Evolutionary conservation across 2,329 filamentous ascomycete species (phyloP).

Genomic region (Sarocladium brachiariae): DNA sequence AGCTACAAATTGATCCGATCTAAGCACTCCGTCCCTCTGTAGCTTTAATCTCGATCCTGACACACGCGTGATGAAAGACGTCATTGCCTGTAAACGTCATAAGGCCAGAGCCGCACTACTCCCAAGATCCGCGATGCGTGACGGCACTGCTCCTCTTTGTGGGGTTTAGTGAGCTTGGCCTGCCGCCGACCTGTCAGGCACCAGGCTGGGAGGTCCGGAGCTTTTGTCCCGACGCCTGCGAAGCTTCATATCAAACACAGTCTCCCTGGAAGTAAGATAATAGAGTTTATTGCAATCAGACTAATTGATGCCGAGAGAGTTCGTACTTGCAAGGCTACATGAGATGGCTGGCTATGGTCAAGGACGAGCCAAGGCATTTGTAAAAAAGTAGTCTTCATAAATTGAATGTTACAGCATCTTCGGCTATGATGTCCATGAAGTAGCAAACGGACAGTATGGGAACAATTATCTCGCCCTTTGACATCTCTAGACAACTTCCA

Average conservation of each 20-base stretch:
- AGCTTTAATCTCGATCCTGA: slow-evolving; percentile 4
- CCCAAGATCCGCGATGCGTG: neutral
- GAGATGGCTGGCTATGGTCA: too few relatives aligned
- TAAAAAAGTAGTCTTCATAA: too few relatives aligned
- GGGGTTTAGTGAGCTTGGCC: slow-evolving; percentile 1
- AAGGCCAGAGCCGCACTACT: neutral
- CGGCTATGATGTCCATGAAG: too few relatives aligned
- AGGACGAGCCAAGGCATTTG: too few relatives aligned
- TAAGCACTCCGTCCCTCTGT: neutral
- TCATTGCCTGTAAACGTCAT: slow-evolving; percentile 8
- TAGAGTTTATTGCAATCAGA: too few relatives aligned
- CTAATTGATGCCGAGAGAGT: too few relatives aligned
- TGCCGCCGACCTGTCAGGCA: neutral
- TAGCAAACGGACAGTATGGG: too few relatives aligned
- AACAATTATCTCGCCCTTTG: too few relatives aligned
- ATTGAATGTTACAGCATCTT: too few relatives aligned
- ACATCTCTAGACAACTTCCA: too few relatives aligned
- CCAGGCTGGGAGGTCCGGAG: neutral
- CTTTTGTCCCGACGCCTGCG: slow-evolving; percentile 1
- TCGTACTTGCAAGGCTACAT: too few relatives aligned
- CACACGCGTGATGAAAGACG: slow-evolving; percentile 3
- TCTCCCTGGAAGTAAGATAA: neutral
- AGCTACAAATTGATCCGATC: neutral
- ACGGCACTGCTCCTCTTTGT: neutral
- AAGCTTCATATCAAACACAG: neutral